Conservation (phyloP, 495 filamentous ascomycete species). For the Talaromyces borbonicus region DNA sequence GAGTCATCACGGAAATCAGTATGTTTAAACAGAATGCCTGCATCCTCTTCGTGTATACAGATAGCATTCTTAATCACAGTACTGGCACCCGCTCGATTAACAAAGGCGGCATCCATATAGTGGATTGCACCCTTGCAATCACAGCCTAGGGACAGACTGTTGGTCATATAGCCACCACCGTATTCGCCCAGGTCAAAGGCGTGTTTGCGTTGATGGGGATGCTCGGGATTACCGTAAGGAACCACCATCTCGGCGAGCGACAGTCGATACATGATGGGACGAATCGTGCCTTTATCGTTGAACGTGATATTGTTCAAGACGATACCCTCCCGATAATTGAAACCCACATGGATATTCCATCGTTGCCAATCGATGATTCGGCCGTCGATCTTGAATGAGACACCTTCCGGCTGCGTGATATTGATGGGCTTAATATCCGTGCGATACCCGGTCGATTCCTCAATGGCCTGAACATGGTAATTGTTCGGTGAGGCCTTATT, state of each 20-base stretch:
- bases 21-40: slow-evolving; percentile 92
- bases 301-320: slow-evolving; percentile 86
- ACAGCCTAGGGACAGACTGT: slow-evolving; percentile 78
- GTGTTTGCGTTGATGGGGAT: slow-evolving; percentile 88
- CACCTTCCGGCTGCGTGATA: slow-evolving; percentile 90
- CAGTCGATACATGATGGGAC: slow-evolving; percentile 83
- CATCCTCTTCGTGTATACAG: slow-evolving; percentile 94
- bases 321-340: slow-evolving; percentile 93
- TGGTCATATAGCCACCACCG: slow-evolving; percentile 92
- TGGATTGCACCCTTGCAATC: slow-evolving; percentile 95
- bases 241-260: slow-evolving; percentile 96
- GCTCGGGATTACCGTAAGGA: slow-evolving; percentile 88
- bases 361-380: slow-evolving; percentile 86
- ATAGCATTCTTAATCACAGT: slow-evolving; percentile 89
- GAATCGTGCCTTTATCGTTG: slow-evolving; percentile 74
- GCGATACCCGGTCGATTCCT: slow-evolving; percentile 64
- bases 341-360: slow-evolving; percentile 89
- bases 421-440: slow-evolving; percentile 84
- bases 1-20: slow-evolving; percentile 90
- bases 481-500: slow-evolving; percentile 68
- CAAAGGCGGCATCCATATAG: slow-evolving; percentile 78
- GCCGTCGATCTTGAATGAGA: slow-evolving; percentile 77
- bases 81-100: slow-evolving; percentile 66
- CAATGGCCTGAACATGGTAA: slow-evolving; percentile 67
- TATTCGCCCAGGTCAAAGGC: slow-evolving; percentile 94